Conservation (phyloP, 1,284 basidiomycete genomes). For the Melampsora larici-populina region DNA sequence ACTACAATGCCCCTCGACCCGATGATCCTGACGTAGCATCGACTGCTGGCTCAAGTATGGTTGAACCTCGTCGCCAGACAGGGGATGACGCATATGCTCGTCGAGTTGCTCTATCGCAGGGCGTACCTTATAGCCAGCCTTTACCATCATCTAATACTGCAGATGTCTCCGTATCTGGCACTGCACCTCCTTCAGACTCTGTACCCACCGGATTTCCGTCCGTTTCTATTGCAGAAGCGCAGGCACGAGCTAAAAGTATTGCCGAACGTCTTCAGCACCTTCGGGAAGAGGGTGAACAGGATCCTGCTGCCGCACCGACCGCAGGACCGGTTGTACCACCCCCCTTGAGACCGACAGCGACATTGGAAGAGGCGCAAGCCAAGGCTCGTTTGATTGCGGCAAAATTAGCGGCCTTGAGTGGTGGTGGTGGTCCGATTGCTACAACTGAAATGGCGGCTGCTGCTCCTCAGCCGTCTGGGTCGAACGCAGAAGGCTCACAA, state of each 20-base stretch:
- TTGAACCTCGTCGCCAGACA: slow-evolving; percentile 44
- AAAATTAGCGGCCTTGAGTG: slow-evolving; percentile 37
- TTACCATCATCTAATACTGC: not conserved
- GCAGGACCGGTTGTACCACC: not conserved
- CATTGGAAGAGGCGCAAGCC: slow-evolving; percentile 36
- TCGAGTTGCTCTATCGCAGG: slow-evolving; percentile 39
- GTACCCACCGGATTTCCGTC: not conserved
- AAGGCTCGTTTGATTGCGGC: slow-evolving; percentile 41
- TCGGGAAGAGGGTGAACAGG: slow-evolving; percentile 2
- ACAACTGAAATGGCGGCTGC: not conserved
- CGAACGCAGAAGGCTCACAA: not conserved
- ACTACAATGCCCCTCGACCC: slow-evolving; percentile 20
- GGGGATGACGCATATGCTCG: slow-evolving; percentile 46
- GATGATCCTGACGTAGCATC: slow-evolving; percentile 6
- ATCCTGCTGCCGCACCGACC: not conserved
- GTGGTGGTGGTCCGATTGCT: not conserved
- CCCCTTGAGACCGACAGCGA: slow-evolving; percentile 12
- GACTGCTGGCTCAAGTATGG: not conserved
- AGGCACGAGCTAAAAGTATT: slow-evolving; percentile 40
- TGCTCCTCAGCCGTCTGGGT: not conserved
- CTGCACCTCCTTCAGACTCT: not conserved
- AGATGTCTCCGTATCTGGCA: not conserved
- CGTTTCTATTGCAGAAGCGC: slow-evolving; percentile 41
- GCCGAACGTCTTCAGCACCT: slow-evolving; percentile 42
- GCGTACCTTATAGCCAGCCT: slow-evolving; percentile 15